Evolutionary conservation across 768 basidiomycete genomes (phyloP), one percentile per base, ranked within the genome.

Genomic region (Tylopilus felleus): DNA sequence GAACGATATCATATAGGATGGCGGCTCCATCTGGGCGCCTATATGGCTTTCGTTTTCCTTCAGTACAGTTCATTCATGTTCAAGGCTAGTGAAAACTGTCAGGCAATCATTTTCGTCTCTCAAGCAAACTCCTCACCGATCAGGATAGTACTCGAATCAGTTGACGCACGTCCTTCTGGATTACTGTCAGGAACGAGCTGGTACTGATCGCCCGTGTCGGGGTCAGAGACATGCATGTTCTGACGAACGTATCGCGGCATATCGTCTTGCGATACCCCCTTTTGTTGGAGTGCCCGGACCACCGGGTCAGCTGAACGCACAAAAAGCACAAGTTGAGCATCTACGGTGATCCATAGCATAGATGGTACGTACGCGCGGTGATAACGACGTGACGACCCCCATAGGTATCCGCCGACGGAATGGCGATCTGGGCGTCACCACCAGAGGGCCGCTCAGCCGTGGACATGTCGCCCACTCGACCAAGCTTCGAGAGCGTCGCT

Each of bases 181-280:
- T 10, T 16, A 25, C 28, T 17, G 17, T 43, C 21, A 2, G 46
- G 55, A 23, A 52, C 47, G 16, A 57, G 50, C n/a, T 40, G 31
- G 35, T 52, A 58, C 36, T 27, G 57, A 49, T 45, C 16, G 29
- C 55, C 55, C 42, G 55, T 52, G 47, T 29, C 16, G 4, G 41
- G 47, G 36, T 57, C 55, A 28, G 50, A 4, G 16, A 41, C 38
- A 28, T 35, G 47, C 36, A 58, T 5, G 7, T 52, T 56, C 36
- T 40, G 54, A 40, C 36, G 19, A 36, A 58, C 21, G 33, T 45
- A 44, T 23, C 51, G 45, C 13, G 57, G 49, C 14, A 58, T 57
- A 19, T 56, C 38, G 3, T 44, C 41, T 28, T 48, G 35, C 8
- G 36, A 57, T 38, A 58, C 2, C 8, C 57, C 57, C 31, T 3